Evolutionary conservation across 495 filamentous ascomycete genomes (phyloP), one percentile per base, ranked within the genome.

Genomic region (Xylaria acuta): DNA sequence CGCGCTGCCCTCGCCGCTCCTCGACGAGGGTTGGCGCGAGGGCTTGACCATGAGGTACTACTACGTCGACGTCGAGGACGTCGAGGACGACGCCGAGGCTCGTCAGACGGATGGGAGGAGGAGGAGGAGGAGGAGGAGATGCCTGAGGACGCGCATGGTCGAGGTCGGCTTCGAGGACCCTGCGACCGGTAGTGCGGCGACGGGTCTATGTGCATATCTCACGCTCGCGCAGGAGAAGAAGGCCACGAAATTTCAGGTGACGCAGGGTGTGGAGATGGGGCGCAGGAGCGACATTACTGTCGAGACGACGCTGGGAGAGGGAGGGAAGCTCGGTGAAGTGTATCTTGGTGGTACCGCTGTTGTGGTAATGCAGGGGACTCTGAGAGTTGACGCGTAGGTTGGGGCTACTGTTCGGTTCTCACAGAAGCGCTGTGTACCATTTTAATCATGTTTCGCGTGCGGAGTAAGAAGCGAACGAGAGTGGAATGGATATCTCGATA

Each of bases 231-330:
- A 38, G 40, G 67, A 60, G 54, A 62, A 49, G 32, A 69, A 32
- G 14, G 67, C 25, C 38, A 60, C 38, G 80, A 80, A 64, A 74
- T 91, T 87, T 75, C 80, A 81, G 58, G 76, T 94, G 66, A 87
- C 87, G 73, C 93, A 95, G 82, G 93, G 92, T 0, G 90, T 94
- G 16, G 92, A 95, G 82, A 95, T 94, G 90, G 92, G 90, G 0
- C 82, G 92, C 70, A 81, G 80, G 74, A 94, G 92, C 82, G 86
- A 82, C 41, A 87, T 88, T 67, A 64, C 60, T 11, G 82, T 87
- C 25, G 84, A 85, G 64, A 76, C 77, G 63, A 74, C 71, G 69
- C 72, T 74, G 40, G n/a, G 12, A 5, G 22, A 87, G 49, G 82
- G 79, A 40, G 85, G 87, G 63, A 70, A 72, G 59, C 76, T 91